phyloP scores from a whole-genome alignment of 2,329 filamentous ascomycete species.

The Sporothrix pseudoabietina region DNA sequence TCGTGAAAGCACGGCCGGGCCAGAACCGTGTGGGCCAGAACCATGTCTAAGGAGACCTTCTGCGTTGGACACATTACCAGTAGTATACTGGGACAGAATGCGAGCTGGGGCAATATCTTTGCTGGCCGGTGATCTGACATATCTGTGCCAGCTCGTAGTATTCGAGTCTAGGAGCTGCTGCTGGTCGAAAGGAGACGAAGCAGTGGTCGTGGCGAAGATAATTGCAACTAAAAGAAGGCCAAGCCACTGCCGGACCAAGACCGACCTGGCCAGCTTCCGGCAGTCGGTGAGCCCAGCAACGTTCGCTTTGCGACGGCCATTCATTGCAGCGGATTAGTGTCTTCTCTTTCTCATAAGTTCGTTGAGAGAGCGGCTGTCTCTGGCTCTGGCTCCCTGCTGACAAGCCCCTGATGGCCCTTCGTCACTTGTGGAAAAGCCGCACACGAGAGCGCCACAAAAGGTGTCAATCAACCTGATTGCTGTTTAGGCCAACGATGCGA shows the following conservation, averaged over 20 bases:
- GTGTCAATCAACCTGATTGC: background rate
- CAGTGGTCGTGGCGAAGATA: slow-evolving; percentile 1
- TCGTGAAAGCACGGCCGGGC: slow-evolving; percentile 42
- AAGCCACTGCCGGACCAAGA: slow-evolving; percentile 27
- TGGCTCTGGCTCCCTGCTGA: background rate
- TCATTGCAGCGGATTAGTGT: background rate
- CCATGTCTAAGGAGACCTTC: slow-evolving; percentile 40
- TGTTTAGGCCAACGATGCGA: background rate
- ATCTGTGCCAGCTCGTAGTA: slow-evolving; percentile 44
- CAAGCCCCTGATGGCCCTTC: background rate
- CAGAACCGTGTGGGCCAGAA: slow-evolving; percentile 35
- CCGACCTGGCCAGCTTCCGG: background rate
- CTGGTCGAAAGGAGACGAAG: background rate
- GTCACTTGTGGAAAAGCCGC: background rate
- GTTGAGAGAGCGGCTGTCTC: background rate
- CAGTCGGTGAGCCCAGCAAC: background rate
- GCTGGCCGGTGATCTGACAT: slow-evolving; percentile 45
- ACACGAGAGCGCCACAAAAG: background rate
- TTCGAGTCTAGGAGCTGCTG: slow-evolving; percentile 32
- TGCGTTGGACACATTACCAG: slow-evolving; percentile 46
- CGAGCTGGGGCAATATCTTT: slow-evolving; percentile 41
- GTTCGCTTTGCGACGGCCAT: background rate
- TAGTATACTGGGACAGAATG: slow-evolving; percentile 39
- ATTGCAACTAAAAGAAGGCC: background rate
- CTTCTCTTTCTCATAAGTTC: background rate